Evolutionary conservation across 2,329 filamentous ascomycete genomes (phyloP).

Genomic region (Cucurbitaria berberidis): DNA sequence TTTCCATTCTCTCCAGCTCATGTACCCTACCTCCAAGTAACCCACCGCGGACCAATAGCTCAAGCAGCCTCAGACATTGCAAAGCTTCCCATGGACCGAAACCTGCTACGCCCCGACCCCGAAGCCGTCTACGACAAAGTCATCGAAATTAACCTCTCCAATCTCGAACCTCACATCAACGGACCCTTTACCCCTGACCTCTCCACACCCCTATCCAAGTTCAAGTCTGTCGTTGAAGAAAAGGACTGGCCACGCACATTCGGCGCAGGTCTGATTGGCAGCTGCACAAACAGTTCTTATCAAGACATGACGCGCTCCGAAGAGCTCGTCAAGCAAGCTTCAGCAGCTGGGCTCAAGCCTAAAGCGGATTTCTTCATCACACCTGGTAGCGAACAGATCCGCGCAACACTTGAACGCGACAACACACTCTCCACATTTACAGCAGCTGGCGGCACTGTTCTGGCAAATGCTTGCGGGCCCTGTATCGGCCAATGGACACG

Average conservation of each 20-base stretch:
- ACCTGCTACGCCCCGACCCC: constrained; percentile 76
- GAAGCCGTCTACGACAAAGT: constrained; percentile 88
- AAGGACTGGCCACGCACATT: constrained; percentile 92
- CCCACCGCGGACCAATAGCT: constrained; percentile 75
- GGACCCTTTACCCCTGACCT: constrained; percentile 96
- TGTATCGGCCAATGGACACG: constrained; percentile 94
- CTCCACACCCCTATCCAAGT: constrained; percentile 88
- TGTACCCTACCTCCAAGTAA: constrained; percentile 83
- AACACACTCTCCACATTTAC: constrained; percentile 85
- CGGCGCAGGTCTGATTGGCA: constrained; percentile 92
- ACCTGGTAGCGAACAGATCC: constrained; percentile 94
- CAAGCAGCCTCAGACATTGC: constrained; percentile 68
- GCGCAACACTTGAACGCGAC: constrained; percentile 89
- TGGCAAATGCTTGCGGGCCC: constrained; percentile 91
- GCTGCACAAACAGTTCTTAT: constrained; percentile 98
- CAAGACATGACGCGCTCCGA: constrained; percentile 98
- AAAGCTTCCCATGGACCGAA: constrained; percentile 62
- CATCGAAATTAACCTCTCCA: constrained; percentile 87
- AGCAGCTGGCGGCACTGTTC: constrained; percentile 82
- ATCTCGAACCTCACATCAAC: constrained; percentile 94
- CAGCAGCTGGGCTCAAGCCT: constrained; percentile 86
- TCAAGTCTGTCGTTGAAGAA: constrained; percentile 81
- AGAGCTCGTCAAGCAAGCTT: constrained; percentile 88
- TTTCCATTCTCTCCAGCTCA: constrained; percentile 92
- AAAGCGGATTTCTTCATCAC: constrained; percentile 94